Base-by-base conservation (phyloP, 495 filamentous ascomycete genomes). In the Penicillium diatomitis region DNA sequence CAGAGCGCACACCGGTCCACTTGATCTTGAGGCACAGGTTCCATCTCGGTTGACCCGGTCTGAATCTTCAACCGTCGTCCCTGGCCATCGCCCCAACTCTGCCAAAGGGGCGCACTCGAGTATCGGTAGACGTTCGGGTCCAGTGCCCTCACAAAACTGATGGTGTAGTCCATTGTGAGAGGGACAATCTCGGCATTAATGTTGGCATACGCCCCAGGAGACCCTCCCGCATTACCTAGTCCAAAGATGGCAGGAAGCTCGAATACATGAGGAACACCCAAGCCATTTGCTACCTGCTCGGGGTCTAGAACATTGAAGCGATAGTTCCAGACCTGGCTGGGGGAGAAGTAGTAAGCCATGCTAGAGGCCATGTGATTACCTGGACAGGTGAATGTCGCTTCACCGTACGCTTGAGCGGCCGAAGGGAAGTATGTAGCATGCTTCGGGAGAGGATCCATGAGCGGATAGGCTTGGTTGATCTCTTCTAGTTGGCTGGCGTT, bases 311-410 rank as follows among this genome's bases (percentile, higher is more conserved):
- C 81, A 53, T 86, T 82, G 62, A 75, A 86, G 0, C 75, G 74
- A 56, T 87, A 88, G 52, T 73, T 78, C 70, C 76, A 84, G 3
- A 67, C 58, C 5, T 51, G 50, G 29, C 56, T 31, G 1, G 58
- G 50, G 2, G 57, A 60, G 49, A 74, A 58, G 2, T 63, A 60
- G 4, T 60, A 58, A 20, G 68, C 71, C 54, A 79, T 63, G 48
- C 60, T 73, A 12, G 79, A 59, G 2, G 61, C 50, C 47, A 68
- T 62, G 9, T 51, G 43, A 30, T 62, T 62, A 0, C 71, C 72
- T 0, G 83, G 83, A 50, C 83, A 87, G 54, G 70, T 80, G 58
- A 88, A 87, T 2, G 80, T 74, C 49, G 82, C 71, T 39, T 87
- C 80, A 32, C 82, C 83, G 51, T 84, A 88, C 2, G 75, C 74